Evolutionary conservation across 208 protist genomes (phyloP).

Genomic region (Crithidia expoeki): DNA sequence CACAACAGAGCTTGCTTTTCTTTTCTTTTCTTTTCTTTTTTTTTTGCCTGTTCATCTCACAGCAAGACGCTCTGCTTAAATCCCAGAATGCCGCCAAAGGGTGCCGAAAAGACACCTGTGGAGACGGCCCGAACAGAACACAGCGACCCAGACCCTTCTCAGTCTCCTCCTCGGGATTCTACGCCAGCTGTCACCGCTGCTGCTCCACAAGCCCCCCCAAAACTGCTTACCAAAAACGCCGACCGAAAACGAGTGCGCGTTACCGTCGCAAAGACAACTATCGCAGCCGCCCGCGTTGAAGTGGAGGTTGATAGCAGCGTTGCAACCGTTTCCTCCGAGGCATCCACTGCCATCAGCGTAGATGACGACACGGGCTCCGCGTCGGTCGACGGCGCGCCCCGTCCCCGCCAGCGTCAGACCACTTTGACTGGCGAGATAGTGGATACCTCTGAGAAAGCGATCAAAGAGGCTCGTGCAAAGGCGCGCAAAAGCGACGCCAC

Average conservation of each 20-base stretch:
- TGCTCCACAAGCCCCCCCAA: not conserved
- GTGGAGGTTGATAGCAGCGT: slow-evolving; percentile 6
- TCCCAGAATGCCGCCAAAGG: slow-evolving; percentile 7
- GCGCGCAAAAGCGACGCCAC: not conserved
- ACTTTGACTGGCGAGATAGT: slow-evolving; percentile 16
- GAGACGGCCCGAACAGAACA: not conserved
- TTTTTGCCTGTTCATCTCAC: not conserved
- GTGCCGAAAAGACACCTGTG: not conserved
- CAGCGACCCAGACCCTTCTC: not conserved
- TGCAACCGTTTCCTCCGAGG: not conserved
- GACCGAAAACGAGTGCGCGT: slow-evolving; percentile 2
- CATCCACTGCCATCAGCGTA: not conserved
- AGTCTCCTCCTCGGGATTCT: no score
- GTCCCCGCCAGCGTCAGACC: slow-evolving; percentile 3
- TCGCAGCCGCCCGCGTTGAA: not conserved
- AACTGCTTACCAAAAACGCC: not conserved
- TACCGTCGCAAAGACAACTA: not conserved
- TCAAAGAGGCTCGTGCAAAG: not conserved
- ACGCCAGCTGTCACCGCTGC: no score
- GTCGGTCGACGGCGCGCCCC: not conserved
- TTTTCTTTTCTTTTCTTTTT: not conserved
- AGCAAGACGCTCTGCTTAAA: no score
- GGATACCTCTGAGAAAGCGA: not conserved
- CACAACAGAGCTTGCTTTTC: no score
- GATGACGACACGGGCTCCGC: not conserved